Percentiles rank a stretch among this genome's conserved stretches.
These are phyloP conservation scores for Brassica rapa DNA, from an alignment of 345 rosid species.

Conservation along the genomic window DNA sequence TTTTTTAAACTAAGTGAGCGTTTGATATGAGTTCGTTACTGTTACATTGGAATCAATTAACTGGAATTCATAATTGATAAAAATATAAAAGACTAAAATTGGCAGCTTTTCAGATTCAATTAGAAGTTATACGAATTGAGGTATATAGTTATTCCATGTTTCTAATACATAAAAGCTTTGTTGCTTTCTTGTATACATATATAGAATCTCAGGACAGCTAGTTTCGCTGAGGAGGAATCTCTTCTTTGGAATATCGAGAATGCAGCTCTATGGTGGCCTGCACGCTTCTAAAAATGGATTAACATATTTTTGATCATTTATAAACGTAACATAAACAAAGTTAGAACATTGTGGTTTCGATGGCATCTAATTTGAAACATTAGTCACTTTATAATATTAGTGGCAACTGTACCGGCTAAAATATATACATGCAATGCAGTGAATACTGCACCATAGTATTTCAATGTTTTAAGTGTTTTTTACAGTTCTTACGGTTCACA, in stretches of 20 bases:
- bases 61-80: not conserved
- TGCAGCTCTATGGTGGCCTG: conserved; percentile 39
- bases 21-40: conserved; percentile 15
- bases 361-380: not conserved
- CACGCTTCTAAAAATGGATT: conserved; percentile 30
- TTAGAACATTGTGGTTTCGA: conserved; percentile 1
- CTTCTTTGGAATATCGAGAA: conserved; percentile 41
- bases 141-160: not conserved
- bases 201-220: conserved; percentile 61
- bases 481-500: not conserved
- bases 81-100: not conserved
- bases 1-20: not conserved
- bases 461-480: not conserved
- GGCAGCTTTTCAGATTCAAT: not conserved
- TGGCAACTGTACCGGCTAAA: not conserved
- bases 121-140: not conserved
- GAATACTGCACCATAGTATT: not conserved
- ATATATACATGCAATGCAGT: not conserved
- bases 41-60: conserved; percentile 22
- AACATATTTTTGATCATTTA: conserved; percentile 14
- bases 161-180: not conserved
- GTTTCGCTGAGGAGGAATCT: conserved; percentile 37
- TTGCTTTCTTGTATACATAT: conserved; percentile 6
- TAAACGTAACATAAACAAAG: not conserved
- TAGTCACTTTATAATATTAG: too few relatives aligned